Conservation (phyloP, 345 rosid species). For the Gossypium herbaceum region DNA sequence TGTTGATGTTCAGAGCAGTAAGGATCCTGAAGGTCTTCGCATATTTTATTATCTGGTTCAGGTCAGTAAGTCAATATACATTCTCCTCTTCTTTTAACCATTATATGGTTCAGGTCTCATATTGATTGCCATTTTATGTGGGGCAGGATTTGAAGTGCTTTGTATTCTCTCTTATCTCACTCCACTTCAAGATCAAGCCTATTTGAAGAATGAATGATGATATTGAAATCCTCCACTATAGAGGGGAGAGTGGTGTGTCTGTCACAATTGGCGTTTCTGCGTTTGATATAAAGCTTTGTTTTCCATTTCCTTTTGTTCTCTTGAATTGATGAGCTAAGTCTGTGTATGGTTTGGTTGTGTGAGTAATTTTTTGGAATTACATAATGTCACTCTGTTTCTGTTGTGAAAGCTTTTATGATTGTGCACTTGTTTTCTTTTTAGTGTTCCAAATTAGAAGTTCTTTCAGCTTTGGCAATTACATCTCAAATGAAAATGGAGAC, state of each 20-base stretch:
- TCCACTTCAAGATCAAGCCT: slow-evolving; percentile 99
- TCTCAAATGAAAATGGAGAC: too few species aligned
- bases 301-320: background rate
- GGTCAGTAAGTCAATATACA: slow-evolving; percentile 33
- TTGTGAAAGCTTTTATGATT: too few species aligned
- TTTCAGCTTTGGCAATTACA: too few species aligned
- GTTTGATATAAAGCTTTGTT: background rate
- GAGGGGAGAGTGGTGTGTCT: background rate
- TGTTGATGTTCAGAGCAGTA: slow-evolving; percentile 89
- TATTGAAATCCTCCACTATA: background rate
- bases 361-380: background rate
- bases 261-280: background rate
- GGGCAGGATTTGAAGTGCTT: slow-evolving; percentile 98
- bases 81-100: background rate
- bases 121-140: slow-evolving; percentile 17
- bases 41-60: slow-evolving; percentile 97
- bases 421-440: too few species aligned
- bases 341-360: background rate
- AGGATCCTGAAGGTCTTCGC: slow-evolving; percentile 98
- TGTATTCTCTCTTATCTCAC: slow-evolving; percentile 97
- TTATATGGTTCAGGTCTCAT: background rate
- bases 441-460: too few species aligned
- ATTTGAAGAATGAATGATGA: slow-evolving; percentile 38
- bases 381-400: background rate
- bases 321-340: background rate